Percentiles rank a stretch among this genome's conserved stretches.
Conservation (phyloP, 495 filamentous ascomycete species). For the Neurospora sp. region DNA sequence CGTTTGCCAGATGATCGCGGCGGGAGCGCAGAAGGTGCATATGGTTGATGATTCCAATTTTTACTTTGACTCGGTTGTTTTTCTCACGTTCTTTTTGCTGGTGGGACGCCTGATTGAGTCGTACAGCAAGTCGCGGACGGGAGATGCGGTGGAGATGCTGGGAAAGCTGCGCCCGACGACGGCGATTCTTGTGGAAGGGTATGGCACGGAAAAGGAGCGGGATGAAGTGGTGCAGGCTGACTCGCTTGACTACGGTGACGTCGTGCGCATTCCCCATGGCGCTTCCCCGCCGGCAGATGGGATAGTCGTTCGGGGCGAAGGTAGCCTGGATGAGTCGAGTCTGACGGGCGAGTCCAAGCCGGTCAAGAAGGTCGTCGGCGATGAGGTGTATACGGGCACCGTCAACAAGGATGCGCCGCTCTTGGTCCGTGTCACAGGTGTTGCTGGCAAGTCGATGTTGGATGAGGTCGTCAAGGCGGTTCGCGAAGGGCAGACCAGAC, state of each 20-base stretch:
- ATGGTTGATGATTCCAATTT: slow-evolving; percentile 44
- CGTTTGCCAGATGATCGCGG: slow-evolving; percentile 65
- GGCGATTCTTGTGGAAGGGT: slow-evolving; percentile 54
- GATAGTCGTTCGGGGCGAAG: slow-evolving; percentile 49
- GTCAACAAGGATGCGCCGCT: slow-evolving; percentile 72
- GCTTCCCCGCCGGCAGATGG: slow-evolving; percentile 83
- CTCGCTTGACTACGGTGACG: slow-evolving; percentile 72
- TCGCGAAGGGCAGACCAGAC: slow-evolving; percentile 79
- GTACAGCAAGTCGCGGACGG: slow-evolving; percentile 86
- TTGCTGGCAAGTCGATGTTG: slow-evolving; percentile 74
- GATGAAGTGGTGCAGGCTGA: slow-evolving; percentile 50
- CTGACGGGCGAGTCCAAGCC: slow-evolving; percentile 80
- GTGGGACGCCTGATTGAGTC: slow-evolving; percentile 72
- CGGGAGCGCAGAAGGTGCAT: slow-evolving; percentile 35
- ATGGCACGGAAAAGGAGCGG: slow-evolving; percentile 19
- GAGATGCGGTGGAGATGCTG: slow-evolving; percentile 75
- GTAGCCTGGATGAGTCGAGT: slow-evolving; percentile 80
- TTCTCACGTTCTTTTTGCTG: slow-evolving; percentile 85
- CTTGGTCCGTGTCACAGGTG: slow-evolving; percentile 56
- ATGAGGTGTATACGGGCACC: slow-evolving; percentile 74
- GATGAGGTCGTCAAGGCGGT: slow-evolving; percentile 87
- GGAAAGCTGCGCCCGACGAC: slow-evolving; percentile 71
- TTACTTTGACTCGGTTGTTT: slow-evolving; percentile 93
- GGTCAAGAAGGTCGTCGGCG: slow-evolving; percentile 59
- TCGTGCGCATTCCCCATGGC: slow-evolving; percentile 67